Percentiles rank a stretch among this genome's conserved stretches.
phyloP scores from a whole-genome alignment of 1,139 yeast species.

The Candida glucosophila region DNA sequence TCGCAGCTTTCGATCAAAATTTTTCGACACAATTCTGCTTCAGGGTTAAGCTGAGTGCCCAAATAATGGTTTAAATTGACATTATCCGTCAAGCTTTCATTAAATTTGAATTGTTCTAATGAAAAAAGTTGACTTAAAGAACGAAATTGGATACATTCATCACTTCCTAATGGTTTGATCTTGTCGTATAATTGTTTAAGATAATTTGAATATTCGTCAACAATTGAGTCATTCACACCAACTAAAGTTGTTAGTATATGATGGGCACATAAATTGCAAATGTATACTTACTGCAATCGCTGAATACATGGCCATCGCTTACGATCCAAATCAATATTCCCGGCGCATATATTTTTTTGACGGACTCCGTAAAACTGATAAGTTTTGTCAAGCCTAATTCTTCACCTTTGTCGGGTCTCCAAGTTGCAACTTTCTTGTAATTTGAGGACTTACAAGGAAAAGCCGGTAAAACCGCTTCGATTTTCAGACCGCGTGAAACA shows the following conservation, averaged over 20 bases:
- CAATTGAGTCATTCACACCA: conserved; percentile 44
- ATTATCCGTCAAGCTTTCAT: conserved; percentile 11
- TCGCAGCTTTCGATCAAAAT: conserved; percentile 31
- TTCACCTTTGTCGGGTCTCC: conserved; percentile 42
- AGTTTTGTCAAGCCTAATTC: conserved; percentile 26
- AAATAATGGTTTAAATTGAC: conserved; percentile 23
- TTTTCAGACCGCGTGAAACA: conserved; percentile 35
- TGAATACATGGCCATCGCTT: conserved; percentile 59
- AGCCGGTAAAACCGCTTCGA: conserved; percentile 56
- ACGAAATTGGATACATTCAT: conserved; percentile 21
- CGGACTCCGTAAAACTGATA: conserved; percentile 21
- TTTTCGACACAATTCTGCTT: conserved; percentile 30
- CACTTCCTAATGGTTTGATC: conserved; percentile 17
- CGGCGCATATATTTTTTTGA: conserved; percentile 39
- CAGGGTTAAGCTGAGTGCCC: conserved; percentile 23
- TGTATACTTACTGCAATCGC: conserved; percentile 47
- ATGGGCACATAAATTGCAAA: background rate
- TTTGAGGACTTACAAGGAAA: conserved; percentile 60
- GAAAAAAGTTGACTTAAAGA: conserved; percentile 30
- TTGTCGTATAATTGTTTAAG: conserved; percentile 33
- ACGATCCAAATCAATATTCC: conserved; percentile 51
- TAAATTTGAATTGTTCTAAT: conserved; percentile 11
- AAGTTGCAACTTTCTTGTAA: conserved; percentile 41
- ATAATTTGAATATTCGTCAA: conserved; percentile 37
- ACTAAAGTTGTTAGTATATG: conserved; percentile 12